Percentiles rank a stretch among this genome's conserved stretches.
Conservation (phyloP, 108 stramenopile genomes). For the Nitzschia palea region DNA sequence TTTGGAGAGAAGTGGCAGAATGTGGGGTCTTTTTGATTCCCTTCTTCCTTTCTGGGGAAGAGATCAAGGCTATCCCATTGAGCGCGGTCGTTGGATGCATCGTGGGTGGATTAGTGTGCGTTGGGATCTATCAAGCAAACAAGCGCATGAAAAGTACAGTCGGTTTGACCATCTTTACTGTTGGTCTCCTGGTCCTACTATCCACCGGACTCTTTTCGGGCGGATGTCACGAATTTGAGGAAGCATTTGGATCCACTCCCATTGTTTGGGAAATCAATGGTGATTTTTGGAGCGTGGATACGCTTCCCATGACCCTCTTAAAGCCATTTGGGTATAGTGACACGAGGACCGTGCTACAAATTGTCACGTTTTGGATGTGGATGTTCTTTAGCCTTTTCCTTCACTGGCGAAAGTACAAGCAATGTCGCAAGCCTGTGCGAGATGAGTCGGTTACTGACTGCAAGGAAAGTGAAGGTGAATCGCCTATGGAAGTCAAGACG, state of each 20-base stretch:
- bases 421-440: conserved; percentile 14
- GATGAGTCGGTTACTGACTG: background rate
- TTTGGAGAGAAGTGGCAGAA: conserved; percentile 85
- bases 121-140: conserved; percentile 63
- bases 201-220: conserved; percentile 74
- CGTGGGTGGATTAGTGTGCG: conserved; percentile 52
- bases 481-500: no score
- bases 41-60: conserved; percentile 67
- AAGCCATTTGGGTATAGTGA: conserved; percentile 83
- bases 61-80: conserved; percentile 64
- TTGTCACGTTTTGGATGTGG: conserved; percentile 66
- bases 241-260: conserved; percentile 51
- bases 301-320: conserved; percentile 71
- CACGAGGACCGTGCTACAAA: conserved; percentile 63
- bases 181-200: conserved; percentile 49
- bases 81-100: conserved; percentile 61
- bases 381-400: conserved; percentile 42
- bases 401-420: conserved; percentile 50
- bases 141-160: conserved; percentile 52
- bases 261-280: conserved; percentile 53
- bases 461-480: background rate
- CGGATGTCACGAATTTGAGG: conserved; percentile 73
- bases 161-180: conserved; percentile 60
- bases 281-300: conserved; percentile 54
- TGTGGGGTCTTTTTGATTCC: conserved; percentile 85